Base-by-base conservation (phyloP, 495 filamentous ascomycete species). In the Neurospora discreta region DNA sequence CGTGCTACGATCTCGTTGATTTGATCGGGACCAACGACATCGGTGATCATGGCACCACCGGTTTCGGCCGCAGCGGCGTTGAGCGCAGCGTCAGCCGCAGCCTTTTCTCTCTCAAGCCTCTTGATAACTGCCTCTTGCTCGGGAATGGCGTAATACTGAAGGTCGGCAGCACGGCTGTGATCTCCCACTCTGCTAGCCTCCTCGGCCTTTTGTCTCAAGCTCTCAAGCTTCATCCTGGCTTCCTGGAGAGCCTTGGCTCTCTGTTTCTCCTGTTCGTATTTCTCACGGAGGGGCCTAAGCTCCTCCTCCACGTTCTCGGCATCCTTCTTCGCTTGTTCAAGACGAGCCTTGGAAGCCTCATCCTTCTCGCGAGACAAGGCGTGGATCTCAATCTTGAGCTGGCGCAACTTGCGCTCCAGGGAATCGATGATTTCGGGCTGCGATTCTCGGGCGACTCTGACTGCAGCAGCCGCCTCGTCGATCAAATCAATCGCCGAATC, bases 1-100 rank as follows among this genome's bases (percentile, higher is more conserved):
- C 93, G 88, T 42, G 90, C 92, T 40, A 99, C 95, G 70, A 98
- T 98, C 79, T 99, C 95, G 81, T 99, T 98, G 87, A 99, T 99
- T 79, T 99, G 95, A 70, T 99, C 95, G 5, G 95, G 93, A 15
- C 96, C 96, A 70, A 99, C 95, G 8, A 95, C 86, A 79, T 99
- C 95, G 11, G 94, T 93, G 46, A 97, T 85, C 76, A 98, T 87
- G n/a, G 87, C 83, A 70, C 86, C 87, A 60, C 88, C 90, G 5
- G 81, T 79, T 69, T 87, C 88, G 40, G 86, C 85, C 41, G 86
- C 89, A 13, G 82, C 86, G 18, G 85, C 85, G 74, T 86, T 90
- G 15, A 91, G 85, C 43, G 95, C 90, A 13, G 88, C 88, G 81
- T 99, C 95, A 7, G 89, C 89, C 39, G 83, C 84, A 5, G 87